A percentile compares a stretch with the other conserved stretches of the same genome.
phyloP scores from a whole-genome alignment of 495 filamentous ascomycete species.

The Elaphomyces granulatus region DNA sequence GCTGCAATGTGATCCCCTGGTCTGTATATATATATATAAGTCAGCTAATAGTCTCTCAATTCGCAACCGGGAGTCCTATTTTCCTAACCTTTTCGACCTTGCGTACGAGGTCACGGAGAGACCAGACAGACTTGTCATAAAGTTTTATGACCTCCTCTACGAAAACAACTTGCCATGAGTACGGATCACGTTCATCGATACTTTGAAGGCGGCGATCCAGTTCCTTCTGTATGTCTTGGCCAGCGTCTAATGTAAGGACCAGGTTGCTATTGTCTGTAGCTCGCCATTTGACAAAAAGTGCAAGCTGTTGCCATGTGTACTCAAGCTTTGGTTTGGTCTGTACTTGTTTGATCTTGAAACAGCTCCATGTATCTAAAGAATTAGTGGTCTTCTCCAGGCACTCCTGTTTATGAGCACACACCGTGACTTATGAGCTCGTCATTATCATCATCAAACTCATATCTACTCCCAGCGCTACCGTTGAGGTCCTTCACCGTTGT shows the following conservation, averaged over 20 bases:
- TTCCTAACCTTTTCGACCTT: conserved; percentile 7
- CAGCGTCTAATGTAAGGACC: not conserved
- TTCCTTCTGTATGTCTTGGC: not conserved
- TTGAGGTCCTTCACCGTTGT: not conserved
- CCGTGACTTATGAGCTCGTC: not conserved
- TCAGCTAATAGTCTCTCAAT: not conserved
- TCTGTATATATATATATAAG: not conserved
- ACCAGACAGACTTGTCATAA: conserved; percentile 10
- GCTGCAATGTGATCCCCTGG: not conserved
- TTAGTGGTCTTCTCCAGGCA: not conserved
- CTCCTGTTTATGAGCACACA: not conserved
- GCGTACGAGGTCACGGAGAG: conserved; percentile 8
- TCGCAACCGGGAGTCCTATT: not conserved
- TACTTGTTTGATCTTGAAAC: not conserved
- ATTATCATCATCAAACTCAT: not conserved
- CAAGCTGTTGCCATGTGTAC: not conserved
- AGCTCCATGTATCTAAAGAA: not conserved
- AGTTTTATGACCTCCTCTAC: conserved; percentile 3
- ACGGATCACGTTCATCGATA: conserved; percentile 9
- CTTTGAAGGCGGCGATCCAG: not conserved
- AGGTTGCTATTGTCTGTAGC: not conserved
- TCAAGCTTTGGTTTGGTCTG: not conserved
- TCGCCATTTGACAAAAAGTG: not conserved
- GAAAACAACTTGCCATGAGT: conserved; percentile 10
- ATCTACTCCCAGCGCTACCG: not conserved